phyloP scores from a whole-genome alignment of 2,329 filamentous ascomycete genomes.

The Penicillium janthinellum region DNA sequence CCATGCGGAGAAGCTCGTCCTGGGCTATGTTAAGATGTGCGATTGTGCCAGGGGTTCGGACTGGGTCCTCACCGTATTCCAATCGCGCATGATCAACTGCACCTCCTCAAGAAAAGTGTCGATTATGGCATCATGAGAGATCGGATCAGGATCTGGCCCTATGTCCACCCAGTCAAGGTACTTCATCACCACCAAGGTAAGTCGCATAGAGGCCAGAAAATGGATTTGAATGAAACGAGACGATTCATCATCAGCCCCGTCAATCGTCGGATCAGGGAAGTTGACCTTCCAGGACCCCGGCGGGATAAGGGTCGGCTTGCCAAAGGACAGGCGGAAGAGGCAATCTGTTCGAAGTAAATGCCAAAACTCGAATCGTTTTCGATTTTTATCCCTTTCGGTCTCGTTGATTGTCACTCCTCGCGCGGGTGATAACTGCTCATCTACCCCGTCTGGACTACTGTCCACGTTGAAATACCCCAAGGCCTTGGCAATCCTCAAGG shows the following conservation, averaged over 20 bases:
- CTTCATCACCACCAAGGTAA: background rate
- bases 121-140: background rate
- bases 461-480: background rate
- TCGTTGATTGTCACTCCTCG: background rate
- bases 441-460: background rate
- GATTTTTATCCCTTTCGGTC: background rate
- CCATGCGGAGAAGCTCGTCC: background rate
- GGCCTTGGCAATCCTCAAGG: background rate
- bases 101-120: background rate
- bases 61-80: background rate
- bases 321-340: background rate
- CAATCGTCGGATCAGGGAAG: background rate
- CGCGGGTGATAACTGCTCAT: background rate
- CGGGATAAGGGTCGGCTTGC: background rate
- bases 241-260: background rate
- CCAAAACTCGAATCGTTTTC: background rate
- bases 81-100: background rate
- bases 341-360: background rate
- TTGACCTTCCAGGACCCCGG: background rate
- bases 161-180: background rate
- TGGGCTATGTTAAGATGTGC: background rate
- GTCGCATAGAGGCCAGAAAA: conserved; percentile 1
- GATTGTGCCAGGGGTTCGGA: background rate
- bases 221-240: background rate
- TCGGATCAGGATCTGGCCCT: background rate